These are phyloP conservation scores for Sutorius australiensis DNA, from an alignment of 768 basidiomycete species.

Conservation along the genomic window DNA sequence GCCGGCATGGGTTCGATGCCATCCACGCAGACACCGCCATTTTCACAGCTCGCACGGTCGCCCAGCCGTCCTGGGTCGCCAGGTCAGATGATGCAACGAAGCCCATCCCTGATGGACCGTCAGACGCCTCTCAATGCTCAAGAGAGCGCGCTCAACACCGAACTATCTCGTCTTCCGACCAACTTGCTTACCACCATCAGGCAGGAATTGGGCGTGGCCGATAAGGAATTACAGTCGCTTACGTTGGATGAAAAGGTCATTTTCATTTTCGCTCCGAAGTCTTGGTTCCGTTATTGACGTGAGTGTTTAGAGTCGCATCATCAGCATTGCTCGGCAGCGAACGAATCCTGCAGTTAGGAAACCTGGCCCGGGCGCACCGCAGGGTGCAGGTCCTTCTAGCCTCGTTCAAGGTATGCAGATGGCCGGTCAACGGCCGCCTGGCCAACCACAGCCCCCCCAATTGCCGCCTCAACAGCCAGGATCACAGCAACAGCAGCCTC, in stretches of 20 bases:
- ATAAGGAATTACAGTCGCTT: conserved; percentile 45
- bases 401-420: conserved; percentile 33
- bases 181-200: conserved; percentile 34
- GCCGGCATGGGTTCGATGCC: conserved; percentile 37
- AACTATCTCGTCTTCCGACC: conserved; percentile 41
- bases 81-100: conserved; percentile 46
- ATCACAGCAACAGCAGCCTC: conserved; percentile 20
- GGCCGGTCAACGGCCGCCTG: conserved; percentile 40
- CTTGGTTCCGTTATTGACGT: conserved; percentile 10
- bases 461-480: conserved; percentile 21
- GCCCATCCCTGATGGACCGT: conserved; percentile 54
- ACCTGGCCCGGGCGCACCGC: conserved; percentile 29
- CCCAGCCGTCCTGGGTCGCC: conserved; percentile 61
- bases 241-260: conserved; percentile 59
- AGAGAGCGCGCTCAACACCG: conserved; percentile 33
- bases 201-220: conserved; percentile 40
- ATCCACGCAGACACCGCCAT: conserved; percentile 39
- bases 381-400: conserved; percentile 27
- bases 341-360: conserved; percentile 19
- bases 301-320: conserved; percentile 35
- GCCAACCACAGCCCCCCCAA: conserved; percentile 27
- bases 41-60: conserved; percentile 47
- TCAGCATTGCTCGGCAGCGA: conserved; percentile 28
- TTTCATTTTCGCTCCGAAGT: conserved; percentile 3
- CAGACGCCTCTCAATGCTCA: conserved; percentile 36